These are phyloP conservation scores for Starmerella riodocensis DNA, from an alignment of 805 yeast genomes.

Conservation along the genomic window DNA sequence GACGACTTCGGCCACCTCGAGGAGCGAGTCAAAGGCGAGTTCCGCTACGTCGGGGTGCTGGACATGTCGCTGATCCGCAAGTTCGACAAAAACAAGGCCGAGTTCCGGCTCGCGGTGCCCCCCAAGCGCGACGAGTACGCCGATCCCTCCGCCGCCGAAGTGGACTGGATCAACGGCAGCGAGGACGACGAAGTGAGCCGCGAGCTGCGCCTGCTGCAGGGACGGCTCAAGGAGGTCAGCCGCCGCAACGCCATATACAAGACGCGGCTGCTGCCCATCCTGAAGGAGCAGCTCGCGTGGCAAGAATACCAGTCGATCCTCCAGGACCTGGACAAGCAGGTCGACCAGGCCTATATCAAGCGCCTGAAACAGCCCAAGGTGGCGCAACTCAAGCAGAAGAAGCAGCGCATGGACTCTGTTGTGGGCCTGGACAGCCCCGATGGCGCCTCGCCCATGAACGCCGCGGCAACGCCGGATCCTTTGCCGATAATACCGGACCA, in stretches of 20 bases:
- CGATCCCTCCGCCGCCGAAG: constrained; percentile 22
- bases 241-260: constrained; percentile 56
- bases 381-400: constrained; percentile 35
- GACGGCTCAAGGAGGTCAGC: constrained; percentile 47
- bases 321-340: constrained; percentile 91
- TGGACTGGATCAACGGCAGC: constrained; percentile 63
- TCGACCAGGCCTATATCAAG: constrained; percentile 83
- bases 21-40: constrained; percentile 73
- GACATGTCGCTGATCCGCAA: constrained; percentile 25
- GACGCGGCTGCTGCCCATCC: constrained; percentile 48
- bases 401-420: constrained; percentile 21
- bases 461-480: constrained; percentile 1
- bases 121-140: constrained; percentile 18
- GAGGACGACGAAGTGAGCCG: constrained; percentile 92
- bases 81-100: constrained; percentile 24
- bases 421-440: constrained; percentile 11
- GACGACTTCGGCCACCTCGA: constrained; percentile 72
- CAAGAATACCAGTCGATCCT: constrained; percentile 82
- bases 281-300: constrained; percentile 85
- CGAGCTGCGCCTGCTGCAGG: constrained; percentile 64
- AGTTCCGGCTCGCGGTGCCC: constrained; percentile 20
- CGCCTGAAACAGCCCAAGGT: constrained; percentile 61
- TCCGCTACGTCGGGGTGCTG: constrained; percentile 80
- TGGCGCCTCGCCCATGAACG: not conserved
- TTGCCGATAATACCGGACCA: constrained; percentile 39